Base-by-base conservation (phyloP, 176 grass and related monocot species). In the Hyparrhenia diplandra region DNA sequence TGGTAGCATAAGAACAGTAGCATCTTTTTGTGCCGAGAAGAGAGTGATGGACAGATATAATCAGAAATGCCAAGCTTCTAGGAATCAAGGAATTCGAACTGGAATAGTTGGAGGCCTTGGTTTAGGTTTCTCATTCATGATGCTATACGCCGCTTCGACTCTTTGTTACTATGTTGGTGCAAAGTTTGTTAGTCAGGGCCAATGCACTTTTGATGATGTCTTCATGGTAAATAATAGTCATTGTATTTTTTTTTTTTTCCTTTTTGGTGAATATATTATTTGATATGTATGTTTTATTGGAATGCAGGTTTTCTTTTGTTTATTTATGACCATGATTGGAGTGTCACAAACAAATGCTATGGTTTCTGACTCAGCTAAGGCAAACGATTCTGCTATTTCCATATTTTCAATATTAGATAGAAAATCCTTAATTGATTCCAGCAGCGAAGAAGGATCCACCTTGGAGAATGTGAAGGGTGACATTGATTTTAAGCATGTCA, bases 1-100 rank as follows among this genome's bases (percentile, higher is more conserved):
- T 39, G 80, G 89, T 85, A 83, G 89, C 55, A 97, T 97, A 42
- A 90, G 87, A 76, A 94, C 89, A 10, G 82, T 94, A 49, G 91
- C 94, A 55, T 97, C 94, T 16, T 97, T 91, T 75, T 92, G 91
- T 34, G 78, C 84, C 1, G 89, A 97, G 82, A 72, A 87, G 55
- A 83, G 79, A 83, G 85, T 87, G 73, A 31, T 87, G 73, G 40
- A 42, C 51, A 77, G 25, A 55, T 87, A 83, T 34, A 36, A 65
- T 65, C 41, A 83, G 34, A 87, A 83, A 78, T 87, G 80, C 5
- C 42, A 76, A 83, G 86, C 80, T 45, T 87, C 80, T 21, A 78
- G 60, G 29, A 24, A 27, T 27, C 80, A 87, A n/a, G 86, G 80
- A 65, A 87, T 87, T 28, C 35, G 86, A 87, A 87, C 80, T 4